Evolutionary conservation across 1,284 basidiomycete species (phyloP).

Genomic region (Fomitopsis pinicola): DNA sequence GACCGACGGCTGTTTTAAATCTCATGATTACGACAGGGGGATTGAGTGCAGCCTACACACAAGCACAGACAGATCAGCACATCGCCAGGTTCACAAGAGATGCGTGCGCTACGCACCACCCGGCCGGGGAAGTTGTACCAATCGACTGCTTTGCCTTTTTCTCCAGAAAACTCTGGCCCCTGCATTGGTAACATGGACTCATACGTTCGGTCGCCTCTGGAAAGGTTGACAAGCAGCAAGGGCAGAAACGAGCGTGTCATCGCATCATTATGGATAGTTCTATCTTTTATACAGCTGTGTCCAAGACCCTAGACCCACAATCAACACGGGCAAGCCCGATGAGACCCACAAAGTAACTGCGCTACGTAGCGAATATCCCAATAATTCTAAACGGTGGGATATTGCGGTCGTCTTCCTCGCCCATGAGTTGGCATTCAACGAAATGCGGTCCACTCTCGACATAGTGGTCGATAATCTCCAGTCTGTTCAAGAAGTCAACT

Average conservation of each 20-base stretch:
- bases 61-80: too few species aligned
- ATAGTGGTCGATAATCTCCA: constrained; percentile 74
- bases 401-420: constrained; percentile 67
- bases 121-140: too few species aligned
- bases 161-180: too few species aligned
- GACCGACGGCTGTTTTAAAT: too few species aligned
- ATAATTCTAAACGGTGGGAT: constrained; percentile 82
- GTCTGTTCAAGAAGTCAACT: constrained; percentile 33
- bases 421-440: constrained; percentile 78
- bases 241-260: not conserved
- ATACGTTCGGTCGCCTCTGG: too few species aligned
- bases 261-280: not conserved
- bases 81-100: too few species aligned
- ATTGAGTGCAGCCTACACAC: too few species aligned
- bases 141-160: too few species aligned
- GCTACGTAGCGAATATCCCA: constrained; percentile 71
- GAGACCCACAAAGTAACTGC: not conserved
- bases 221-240: too few species aligned
- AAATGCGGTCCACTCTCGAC: constrained; percentile 80
- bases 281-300: not conserved
- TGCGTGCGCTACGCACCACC: too few species aligned
- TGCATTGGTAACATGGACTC: too few species aligned
- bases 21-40: too few species aligned
- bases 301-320: not conserved
- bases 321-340: not conserved